A percentile compares a stretch with the other conserved stretches of the same genome.
Conservation (phyloP, 2,329 filamentous ascomycete genomes). For the Chaetothyriales sp. region DNA sequence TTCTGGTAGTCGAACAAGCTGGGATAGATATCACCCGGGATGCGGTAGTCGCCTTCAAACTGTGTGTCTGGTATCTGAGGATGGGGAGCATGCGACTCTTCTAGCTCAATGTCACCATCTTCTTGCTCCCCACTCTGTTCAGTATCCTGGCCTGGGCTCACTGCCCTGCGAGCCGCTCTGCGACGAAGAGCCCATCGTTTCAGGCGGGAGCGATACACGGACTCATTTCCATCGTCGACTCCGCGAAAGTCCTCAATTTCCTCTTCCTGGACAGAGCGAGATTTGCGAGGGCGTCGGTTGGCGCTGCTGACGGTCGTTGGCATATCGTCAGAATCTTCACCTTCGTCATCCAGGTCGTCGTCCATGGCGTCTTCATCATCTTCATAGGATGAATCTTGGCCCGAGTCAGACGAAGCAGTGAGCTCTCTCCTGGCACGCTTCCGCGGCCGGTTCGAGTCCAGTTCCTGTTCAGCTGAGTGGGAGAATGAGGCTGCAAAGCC, state of each 20-base stretch:
- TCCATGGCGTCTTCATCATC: slow-evolving; percentile 13
- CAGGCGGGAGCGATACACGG: slow-evolving; percentile 60
- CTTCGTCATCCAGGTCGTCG: slow-evolving; percentile 17
- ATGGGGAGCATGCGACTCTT: slow-evolving; percentile 75
- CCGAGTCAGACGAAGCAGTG: slow-evolving; percentile 19
- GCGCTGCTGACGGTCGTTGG: slow-evolving; percentile 11
- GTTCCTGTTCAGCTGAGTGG: slow-evolving; percentile 11
- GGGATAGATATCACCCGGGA: slow-evolving; percentile 86
- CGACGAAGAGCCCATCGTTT: slow-evolving; percentile 57
- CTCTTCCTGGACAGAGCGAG: slow-evolving; percentile 24
- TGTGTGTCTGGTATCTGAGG: slow-evolving; percentile 63
- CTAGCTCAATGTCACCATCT: slow-evolving; percentile 19
- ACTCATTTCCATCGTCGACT: slow-evolving; percentile 80
- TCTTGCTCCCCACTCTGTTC: slow-evolving; percentile 27
- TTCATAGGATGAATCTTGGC: slow-evolving; percentile 22
- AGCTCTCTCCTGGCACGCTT: slow-evolving; percentile 25
- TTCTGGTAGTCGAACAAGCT: slow-evolving; percentile 95
- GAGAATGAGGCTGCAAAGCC: slow-evolving; percentile 47
- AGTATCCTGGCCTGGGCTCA: slow-evolving; percentile 21
- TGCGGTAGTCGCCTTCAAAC: slow-evolving; percentile 58
- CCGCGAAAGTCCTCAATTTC: slow-evolving; percentile 41
- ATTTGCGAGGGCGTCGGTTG: slow-evolving; percentile 14
- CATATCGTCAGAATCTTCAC: slow-evolving; percentile 20
- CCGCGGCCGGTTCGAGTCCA: slow-evolving; percentile 10
- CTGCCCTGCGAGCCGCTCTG: slow-evolving; percentile 41